Base-by-base conservation (phyloP, 2,329 filamentous ascomycete genomes). In the Colletotrichum neosansevieriae region DNA sequence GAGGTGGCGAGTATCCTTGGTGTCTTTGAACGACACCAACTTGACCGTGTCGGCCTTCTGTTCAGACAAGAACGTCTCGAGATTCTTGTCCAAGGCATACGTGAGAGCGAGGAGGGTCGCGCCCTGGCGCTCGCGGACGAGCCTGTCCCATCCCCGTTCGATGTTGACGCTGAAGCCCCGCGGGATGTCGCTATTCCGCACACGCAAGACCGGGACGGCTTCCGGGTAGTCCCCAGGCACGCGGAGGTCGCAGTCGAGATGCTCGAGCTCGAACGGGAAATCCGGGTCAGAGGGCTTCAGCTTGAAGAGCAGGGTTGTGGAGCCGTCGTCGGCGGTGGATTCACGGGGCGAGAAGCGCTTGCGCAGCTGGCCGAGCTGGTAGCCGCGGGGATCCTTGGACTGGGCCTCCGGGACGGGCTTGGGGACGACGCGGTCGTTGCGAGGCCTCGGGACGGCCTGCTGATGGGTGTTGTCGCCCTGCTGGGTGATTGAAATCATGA, bases 221-320 rank as follows among this genome's bases (percentile, higher is more conserved):
- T 80, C 78, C 17, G 92, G 92, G 77, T 92, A 95, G 17, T 78
- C 79, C 10, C 75, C 76, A 2, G 93, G 92, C 19, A 96, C 84
- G 58, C 82, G 84, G 42, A 96, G 80, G 49, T 88, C 83, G 76
- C 92, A 94, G 45, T 92, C 84, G 36, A 96, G 82, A 44, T 86
- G 82, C 29, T 89, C 85, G 75, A 95, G 82, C 70, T 94, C 91
- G 77, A 93, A 95, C 1, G 93, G 91, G 74, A 96, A 95, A 75
- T 96, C 93, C 0, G 93, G 93, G 75, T 96, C 93, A 6, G 92
- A 94, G 5, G 93, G 93, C 12, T 80, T 80, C 70, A 96, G 80
- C 58, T 83, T 87, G 77, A 95, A 92, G 10, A 82, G 79, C 44
- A 94, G 78, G 15, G 86, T 84, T 0, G 87, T 88, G 3, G 83